Percentiles rank a stretch among this genome's conserved stretches.
phyloP scores from a whole-genome alignment of 2,329 filamentous ascomycete genomes.

The Stemphylium vesicarium region DNA sequence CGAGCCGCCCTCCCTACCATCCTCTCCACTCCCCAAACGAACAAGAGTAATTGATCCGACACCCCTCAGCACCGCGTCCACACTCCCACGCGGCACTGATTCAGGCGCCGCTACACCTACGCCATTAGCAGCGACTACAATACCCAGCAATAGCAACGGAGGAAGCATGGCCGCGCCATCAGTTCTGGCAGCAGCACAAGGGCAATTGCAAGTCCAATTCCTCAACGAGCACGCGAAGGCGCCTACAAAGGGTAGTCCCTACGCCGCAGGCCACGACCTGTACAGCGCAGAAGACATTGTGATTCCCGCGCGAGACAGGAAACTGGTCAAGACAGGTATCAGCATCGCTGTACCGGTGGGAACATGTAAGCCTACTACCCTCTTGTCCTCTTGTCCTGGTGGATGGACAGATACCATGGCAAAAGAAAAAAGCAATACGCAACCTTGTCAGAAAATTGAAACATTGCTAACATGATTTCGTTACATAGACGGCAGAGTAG shows the following conservation, averaged over 20 bases:
- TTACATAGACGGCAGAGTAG: constrained; percentile 78
- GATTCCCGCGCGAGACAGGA: constrained; percentile 84
- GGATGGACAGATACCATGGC: no score
- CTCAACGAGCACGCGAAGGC: constrained; percentile 78
- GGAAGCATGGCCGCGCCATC: constrained; percentile 8
- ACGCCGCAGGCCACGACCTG: constrained; percentile 92
- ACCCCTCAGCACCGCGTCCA: constrained; percentile 36
- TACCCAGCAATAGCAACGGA: constrained; percentile 25
- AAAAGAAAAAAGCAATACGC: no score
- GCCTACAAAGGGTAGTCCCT: constrained; percentile 86
- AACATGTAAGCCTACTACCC: constrained; percentile 70
- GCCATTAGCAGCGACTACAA: constrained; percentile 29
- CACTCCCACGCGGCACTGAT: constrained; percentile 37
- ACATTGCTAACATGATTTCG: no score
- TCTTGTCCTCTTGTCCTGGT: no score
- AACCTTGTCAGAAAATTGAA: no score
- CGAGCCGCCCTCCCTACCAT: constrained; percentile 64
- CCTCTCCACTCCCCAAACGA: constrained; percentile 80
- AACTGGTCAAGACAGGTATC: constrained; percentile 87
- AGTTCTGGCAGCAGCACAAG: constrained; percentile 44
- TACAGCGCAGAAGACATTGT: constrained; percentile 77
- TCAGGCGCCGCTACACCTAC: constrained; percentile 47
- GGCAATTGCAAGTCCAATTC: constrained; percentile 85
- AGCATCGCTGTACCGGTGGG: constrained; percentile 87
- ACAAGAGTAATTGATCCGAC: constrained; percentile 67